These are phyloP conservation scores for Debaryomycetaceae sp. DNA, from an alignment of 1,139 yeast species.

Conservation along the genomic window DNA sequence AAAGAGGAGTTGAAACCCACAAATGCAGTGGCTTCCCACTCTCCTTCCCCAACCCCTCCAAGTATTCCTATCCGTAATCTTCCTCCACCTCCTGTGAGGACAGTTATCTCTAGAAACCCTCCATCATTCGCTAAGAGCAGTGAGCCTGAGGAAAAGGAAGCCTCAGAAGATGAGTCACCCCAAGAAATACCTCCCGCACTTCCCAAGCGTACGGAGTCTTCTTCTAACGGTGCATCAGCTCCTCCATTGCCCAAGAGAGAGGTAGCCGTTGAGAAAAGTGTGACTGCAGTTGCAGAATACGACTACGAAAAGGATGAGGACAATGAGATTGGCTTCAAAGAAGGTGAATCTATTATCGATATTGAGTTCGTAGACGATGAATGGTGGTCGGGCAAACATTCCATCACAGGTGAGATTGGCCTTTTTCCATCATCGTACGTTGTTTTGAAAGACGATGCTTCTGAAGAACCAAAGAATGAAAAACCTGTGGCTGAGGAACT, in stretches of 20 bases:
- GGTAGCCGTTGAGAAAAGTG: neutral
- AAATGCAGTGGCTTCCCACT: neutral
- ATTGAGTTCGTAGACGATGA: constrained; percentile 71
- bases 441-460: constrained; percentile 27
- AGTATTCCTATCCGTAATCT: constrained; percentile 15
- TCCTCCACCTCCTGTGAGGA: constrained; percentile 18
- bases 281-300: constrained; percentile 59
- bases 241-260: neutral
- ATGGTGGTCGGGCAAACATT: constrained; percentile 79
- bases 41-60: constrained; percentile 2
- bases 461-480: neutral
- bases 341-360: constrained; percentile 62
- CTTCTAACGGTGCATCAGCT: neutral
- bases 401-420: constrained; percentile 57
- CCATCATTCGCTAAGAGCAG: neutral
- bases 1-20: neutral
- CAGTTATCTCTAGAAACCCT: constrained; percentile 3
- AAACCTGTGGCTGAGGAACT: constrained; percentile 9
- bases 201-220: neutral
- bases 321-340: constrained; percentile 63
- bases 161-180: neutral
- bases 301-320: constrained; percentile 74
- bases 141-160: neutral
- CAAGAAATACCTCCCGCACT: neutral
- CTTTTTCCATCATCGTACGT: constrained; percentile 76